phyloP scores from a whole-genome alignment of 192 early-diverging fungal species.

The Coemansia sp. region DNA sequence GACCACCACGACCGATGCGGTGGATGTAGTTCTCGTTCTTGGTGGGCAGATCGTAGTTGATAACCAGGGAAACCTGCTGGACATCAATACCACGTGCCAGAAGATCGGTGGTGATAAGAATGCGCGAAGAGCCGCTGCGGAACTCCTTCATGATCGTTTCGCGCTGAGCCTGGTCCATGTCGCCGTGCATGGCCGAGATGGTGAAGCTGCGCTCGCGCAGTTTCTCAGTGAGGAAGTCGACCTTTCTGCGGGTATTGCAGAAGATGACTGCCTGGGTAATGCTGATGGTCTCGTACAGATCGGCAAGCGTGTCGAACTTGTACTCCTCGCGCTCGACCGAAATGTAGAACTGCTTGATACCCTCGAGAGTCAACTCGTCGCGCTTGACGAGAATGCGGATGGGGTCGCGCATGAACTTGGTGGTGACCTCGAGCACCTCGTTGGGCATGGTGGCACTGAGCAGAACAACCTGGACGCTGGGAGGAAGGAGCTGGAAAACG shows the following conservation, averaged over 20 bases:
- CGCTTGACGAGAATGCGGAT: slow-evolving; percentile 98
- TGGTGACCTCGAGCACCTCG: slow-evolving; percentile 94
- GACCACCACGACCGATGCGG: slow-evolving; percentile 99
- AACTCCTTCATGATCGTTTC: slow-evolving; percentile 99
- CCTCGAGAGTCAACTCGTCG: slow-evolving; percentile 93
- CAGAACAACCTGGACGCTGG: slow-evolving; percentile 91
- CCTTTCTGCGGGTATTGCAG: slow-evolving; percentile 99
- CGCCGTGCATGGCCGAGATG: slow-evolving; percentile 98
- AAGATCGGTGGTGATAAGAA: slow-evolving; percentile 96
- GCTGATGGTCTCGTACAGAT: slow-evolving; percentile 97
- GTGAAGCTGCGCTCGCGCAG: slow-evolving; percentile 88
- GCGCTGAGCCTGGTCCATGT: slow-evolving; percentile 96
- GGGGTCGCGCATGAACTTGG: slow-evolving; percentile 98
- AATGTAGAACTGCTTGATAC: slow-evolving; percentile 97
- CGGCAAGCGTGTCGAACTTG: slow-evolving; percentile 98
- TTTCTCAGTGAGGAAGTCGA: slow-evolving; percentile 99
- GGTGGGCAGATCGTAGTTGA: slow-evolving; percentile 97
- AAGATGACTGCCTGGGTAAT: slow-evolving; percentile 99
- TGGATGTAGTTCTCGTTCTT: slow-evolving; percentile 99
- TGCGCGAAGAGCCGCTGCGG: slow-evolving; percentile 94
- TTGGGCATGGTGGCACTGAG: slow-evolving; percentile 96
- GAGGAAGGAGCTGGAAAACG: slow-evolving; percentile 90
- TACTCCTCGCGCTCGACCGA: slow-evolving; percentile 98
- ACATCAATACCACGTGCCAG: slow-evolving; percentile 99
- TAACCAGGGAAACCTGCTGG: slow-evolving; percentile 98